Conservation (phyloP, 345 rosid genomes). For the Eutrema yunnanense region DNA sequence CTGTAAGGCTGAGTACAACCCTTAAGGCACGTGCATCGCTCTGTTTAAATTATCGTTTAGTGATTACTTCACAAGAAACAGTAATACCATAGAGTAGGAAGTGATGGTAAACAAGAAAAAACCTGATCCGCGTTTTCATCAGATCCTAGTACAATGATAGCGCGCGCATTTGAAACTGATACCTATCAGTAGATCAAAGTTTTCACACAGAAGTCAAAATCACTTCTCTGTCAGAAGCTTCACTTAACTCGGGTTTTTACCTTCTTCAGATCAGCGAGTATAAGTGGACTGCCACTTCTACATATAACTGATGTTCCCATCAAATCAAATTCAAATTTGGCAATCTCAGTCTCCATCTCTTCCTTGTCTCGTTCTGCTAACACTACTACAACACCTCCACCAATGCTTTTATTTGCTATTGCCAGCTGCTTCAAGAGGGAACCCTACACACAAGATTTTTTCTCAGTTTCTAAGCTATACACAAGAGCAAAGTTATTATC, state of each 20-base stretch:
- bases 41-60: slow-evolving; percentile 32
- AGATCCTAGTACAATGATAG: slow-evolving; percentile 76
- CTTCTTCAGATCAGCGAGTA: slow-evolving; percentile 85
- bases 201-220: not conserved
- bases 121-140: slow-evolving; percentile 99
- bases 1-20: slow-evolving; percentile 84
- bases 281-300: slow-evolving; percentile 90
- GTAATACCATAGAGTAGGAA: not conserved
- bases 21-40: slow-evolving; percentile 93
- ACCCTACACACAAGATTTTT: slow-evolving; percentile 41
- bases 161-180: slow-evolving; percentile 86
- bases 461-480: not conserved
- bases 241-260: not conserved
- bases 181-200: slow-evolving; percentile 38
- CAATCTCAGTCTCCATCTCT: slow-evolving; percentile 89
- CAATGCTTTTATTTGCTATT: slow-evolving; percentile 85
- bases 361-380: slow-evolving; percentile 91
- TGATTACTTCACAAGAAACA: slow-evolving; percentile 11
- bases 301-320: slow-evolving; percentile 93
- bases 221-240: not conserved
- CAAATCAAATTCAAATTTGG: slow-evolving; percentile 80
- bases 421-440: slow-evolving; percentile 92
- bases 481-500: too few relatives aligned
- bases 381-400: slow-evolving; percentile 85
- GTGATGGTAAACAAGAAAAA: slow-evolving; percentile 4